These are phyloP conservation scores for Ramichloridium luteum DNA, from an alignment of 2,329 filamentous ascomycete species.

Conservation along the genomic window DNA sequence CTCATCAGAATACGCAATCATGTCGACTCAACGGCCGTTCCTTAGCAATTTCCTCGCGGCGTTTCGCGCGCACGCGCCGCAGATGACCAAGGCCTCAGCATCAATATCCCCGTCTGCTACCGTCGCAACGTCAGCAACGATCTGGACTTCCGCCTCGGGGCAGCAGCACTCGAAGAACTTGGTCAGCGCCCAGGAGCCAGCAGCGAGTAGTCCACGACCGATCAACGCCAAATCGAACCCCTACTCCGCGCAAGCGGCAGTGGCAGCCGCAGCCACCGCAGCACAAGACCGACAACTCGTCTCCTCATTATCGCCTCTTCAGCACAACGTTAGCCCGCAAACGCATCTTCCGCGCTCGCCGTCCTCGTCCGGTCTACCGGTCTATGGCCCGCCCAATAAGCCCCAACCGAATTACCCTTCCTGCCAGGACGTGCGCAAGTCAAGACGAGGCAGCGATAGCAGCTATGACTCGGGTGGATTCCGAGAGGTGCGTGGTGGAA, in stretches of 20 bases:
- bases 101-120: conserved; percentile 30
- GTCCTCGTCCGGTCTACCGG: conserved; percentile 21
- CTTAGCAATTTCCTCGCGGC: conserved; percentile 55
- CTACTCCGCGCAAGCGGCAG: conserved; percentile 14
- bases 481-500: conserved; percentile 59
- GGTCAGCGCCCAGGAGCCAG: conserved; percentile 11
- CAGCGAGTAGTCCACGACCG: conserved; percentile 30
- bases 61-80: conserved; percentile 51
- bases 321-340: conserved; percentile 26
- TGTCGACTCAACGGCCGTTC: conserved; percentile 56
- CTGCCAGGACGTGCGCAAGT: conserved; percentile 18
- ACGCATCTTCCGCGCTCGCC: conserved; percentile 27
- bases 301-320: conserved; percentile 25
- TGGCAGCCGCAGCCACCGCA: conserved; percentile 13
- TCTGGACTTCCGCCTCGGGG: conserved; percentile 18
- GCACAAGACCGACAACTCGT: conserved; percentile 30
- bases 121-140: conserved; percentile 23
- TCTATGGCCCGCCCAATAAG: conserved; percentile 25
- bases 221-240: conserved; percentile 35
- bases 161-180: conserved; percentile 12
- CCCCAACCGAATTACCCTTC: conserved; percentile 23
- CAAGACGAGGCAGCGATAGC: conserved; percentile 58
- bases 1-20: conserved; percentile 30
- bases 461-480: conserved; percentile 65
- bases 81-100: conserved; percentile 42